A percentile compares a stretch with the other conserved stretches of the same genome.
These are phyloP conservation scores for Beauveria sp. DNA, from an alignment of 2,329 filamentous ascomycete species.

Conservation along the genomic window DNA sequence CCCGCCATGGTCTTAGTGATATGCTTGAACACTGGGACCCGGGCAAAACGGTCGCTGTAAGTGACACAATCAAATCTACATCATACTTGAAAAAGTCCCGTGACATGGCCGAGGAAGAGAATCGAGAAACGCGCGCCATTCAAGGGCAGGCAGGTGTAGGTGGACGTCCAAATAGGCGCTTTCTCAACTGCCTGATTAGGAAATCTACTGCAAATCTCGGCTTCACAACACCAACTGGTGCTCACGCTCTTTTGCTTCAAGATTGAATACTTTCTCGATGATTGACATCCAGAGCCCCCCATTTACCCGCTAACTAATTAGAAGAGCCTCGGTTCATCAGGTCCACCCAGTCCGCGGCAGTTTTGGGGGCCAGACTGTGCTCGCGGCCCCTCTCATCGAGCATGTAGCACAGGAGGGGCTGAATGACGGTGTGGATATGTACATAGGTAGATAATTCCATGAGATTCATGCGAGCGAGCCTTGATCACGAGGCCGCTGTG, in stretches of 20 bases:
- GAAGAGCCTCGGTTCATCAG: neutral
- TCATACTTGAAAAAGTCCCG: neutral
- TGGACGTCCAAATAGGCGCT: neutral
- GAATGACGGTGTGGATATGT: neutral
- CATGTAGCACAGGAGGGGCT: neutral
- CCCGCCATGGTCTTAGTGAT: neutral
- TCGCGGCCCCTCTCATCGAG: neutral
- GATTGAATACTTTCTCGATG: neutral
- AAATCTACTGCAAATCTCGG: neutral
- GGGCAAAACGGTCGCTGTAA: neutral
- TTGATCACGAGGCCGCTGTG: too few relatives aligned
- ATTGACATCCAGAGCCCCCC: neutral
- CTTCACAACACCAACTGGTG: neutral
- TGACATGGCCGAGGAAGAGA: neutral
- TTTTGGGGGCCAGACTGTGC: neutral
- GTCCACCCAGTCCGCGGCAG: neutral
- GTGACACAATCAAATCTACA: neutral
- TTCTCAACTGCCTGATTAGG: neutral
- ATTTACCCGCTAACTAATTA: neutral
- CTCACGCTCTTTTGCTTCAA: neutral
- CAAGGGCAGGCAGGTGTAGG: too few relatives aligned
- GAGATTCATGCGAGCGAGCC: too few relatives aligned
- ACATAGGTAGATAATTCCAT: too few relatives aligned
- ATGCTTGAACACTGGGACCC: slow-evolving; percentile 4
- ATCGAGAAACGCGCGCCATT: neutral